phyloP scores from a whole-genome alignment of 1,139 yeast genomes.

The Sugiyamaella japonica region DNA sequence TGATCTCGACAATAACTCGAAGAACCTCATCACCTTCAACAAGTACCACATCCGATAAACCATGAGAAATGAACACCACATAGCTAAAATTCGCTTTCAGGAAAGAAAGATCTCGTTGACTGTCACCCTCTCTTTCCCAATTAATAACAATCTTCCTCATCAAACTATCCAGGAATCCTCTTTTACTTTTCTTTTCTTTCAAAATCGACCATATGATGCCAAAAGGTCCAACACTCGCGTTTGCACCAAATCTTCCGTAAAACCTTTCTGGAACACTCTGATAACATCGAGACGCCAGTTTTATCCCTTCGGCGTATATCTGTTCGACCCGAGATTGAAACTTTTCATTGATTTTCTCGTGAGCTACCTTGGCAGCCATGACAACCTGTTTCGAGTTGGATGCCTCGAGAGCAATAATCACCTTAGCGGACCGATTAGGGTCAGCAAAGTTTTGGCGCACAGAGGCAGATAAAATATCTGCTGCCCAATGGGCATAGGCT shows the following conservation, averaged over 20 bases:
- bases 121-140: slow-evolving; percentile 19
- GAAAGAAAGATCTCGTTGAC: slow-evolving; percentile 3
- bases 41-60: slow-evolving; percentile 46
- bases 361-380: slow-evolving; percentile 53
- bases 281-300: slow-evolving; percentile 52
- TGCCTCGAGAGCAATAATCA: slow-evolving; percentile 64
- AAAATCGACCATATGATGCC: slow-evolving; percentile 48
- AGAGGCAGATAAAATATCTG: slow-evolving; percentile 6
- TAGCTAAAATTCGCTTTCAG: slow-evolving; percentile 35
- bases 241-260: slow-evolving; percentile 17
- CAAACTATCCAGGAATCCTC: slow-evolving; percentile 48
- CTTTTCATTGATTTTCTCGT: slow-evolving; percentile 57
- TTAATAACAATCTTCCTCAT: slow-evolving; percentile 39
- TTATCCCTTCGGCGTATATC: slow-evolving; percentile 65
- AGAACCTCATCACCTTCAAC: slow-evolving; percentile 48
- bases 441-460: slow-evolving; percentile 14
- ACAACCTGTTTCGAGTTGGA: slow-evolving; percentile 50
- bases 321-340: slow-evolving; percentile 71
- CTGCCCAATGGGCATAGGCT: slow-evolving; percentile 9
- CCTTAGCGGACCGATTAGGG: slow-evolving; percentile 8
- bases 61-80: slow-evolving; percentile 43
- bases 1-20: slow-evolving; percentile 35
- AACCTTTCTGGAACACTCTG: slow-evolving; percentile 33
- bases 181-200: slow-evolving; percentile 47
- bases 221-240: slow-evolving; percentile 27